Evolutionary conservation across 176 grass and related monocot species (phyloP).

Genomic region (Rhynchospora tenuis): DNA sequence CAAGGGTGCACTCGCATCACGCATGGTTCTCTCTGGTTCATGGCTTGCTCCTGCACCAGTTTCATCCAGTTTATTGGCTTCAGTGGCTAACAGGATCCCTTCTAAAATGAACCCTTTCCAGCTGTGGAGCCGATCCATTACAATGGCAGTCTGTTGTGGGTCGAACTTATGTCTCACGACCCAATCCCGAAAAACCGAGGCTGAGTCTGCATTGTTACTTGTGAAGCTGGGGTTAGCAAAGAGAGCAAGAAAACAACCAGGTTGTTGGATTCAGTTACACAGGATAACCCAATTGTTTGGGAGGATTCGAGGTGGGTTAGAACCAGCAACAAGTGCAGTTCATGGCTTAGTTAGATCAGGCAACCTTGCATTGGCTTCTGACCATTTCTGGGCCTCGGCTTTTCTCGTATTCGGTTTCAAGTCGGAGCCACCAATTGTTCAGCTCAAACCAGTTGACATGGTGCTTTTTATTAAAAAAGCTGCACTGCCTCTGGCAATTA

Average conservation of each 20-base stretch:
- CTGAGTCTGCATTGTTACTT: constrained; percentile 75
- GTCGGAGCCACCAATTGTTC: constrained; percentile 66
- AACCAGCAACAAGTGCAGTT: constrained; percentile 47
- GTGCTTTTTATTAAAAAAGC: constrained; percentile 89
- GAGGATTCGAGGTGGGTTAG: constrained; percentile 69
- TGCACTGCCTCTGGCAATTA: constrained; percentile 67
- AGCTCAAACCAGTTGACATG: constrained; percentile 77
- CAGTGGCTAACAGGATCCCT: constrained; percentile 61
- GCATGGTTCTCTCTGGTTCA: constrained; percentile 76
- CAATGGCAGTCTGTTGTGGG: constrained; percentile 64
- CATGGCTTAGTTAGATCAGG: constrained; percentile 67
- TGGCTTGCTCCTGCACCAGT: constrained; percentile 89
- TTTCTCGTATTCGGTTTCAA: constrained; percentile 98
- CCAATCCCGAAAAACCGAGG: constrained; percentile 72
- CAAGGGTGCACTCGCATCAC: constrained; percentile 66
- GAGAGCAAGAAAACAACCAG: constrained; percentile 53
- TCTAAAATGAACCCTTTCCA: constrained; percentile 66
- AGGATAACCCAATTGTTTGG: constrained; percentile 75
- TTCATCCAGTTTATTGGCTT: constrained; percentile 61
- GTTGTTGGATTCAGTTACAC: constrained; percentile 96
- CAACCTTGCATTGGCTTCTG: constrained; percentile 60
- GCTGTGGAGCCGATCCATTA: constrained; percentile 65
- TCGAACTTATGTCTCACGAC: constrained; percentile 69
- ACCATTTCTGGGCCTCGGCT: constrained; percentile 86
- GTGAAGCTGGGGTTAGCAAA: constrained; percentile 91